Percentiles rank a stretch among this genome's conserved stretches.
These are phyloP conservation scores for Omphalea diandra DNA, from an alignment of 441 rosid species.

Conservation along the genomic window DNA sequence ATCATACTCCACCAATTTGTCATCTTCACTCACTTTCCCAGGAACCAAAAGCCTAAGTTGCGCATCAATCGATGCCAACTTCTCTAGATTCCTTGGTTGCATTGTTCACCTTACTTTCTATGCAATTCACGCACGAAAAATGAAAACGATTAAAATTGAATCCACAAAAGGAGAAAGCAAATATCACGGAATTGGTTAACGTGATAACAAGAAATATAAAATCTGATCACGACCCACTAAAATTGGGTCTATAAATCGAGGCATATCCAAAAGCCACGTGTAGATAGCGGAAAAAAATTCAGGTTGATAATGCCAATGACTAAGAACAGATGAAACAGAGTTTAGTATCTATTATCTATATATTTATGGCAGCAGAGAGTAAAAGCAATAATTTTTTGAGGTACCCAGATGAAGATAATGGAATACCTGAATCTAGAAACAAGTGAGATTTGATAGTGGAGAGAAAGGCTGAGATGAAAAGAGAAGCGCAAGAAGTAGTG, in stretches of 20 bases:
- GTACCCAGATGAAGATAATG: constrained; percentile 3
- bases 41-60: constrained; percentile 87
- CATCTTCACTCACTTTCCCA: constrained; percentile 85
- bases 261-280: neutral
- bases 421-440: constrained; percentile 11
- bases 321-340: neutral
- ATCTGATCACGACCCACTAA: constrained; percentile 13
- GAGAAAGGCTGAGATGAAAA: neutral
- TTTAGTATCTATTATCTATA: no score
- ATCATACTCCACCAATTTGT: constrained; percentile 89
- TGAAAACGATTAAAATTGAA: neutral
- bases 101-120: constrained; percentile 1
- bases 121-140: neutral
- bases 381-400: neutral
- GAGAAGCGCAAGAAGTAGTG: neutral
- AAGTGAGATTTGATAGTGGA: constrained; percentile 7
- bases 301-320: constrained; percentile 4
- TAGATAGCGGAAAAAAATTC: neutral
- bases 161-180: neutral
- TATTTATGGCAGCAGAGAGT: neutral
- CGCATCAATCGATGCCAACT: constrained; percentile 90
- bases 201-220: neutral
- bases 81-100: constrained; percentile 54
- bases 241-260: constrained; percentile 6
- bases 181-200: neutral